A percentile compares a stretch with the other conserved stretches of the same genome.
These are phyloP conservation scores for Kodamaea laetipori DNA, from an alignment of 805 yeast genomes.

Conservation along the genomic window DNA sequence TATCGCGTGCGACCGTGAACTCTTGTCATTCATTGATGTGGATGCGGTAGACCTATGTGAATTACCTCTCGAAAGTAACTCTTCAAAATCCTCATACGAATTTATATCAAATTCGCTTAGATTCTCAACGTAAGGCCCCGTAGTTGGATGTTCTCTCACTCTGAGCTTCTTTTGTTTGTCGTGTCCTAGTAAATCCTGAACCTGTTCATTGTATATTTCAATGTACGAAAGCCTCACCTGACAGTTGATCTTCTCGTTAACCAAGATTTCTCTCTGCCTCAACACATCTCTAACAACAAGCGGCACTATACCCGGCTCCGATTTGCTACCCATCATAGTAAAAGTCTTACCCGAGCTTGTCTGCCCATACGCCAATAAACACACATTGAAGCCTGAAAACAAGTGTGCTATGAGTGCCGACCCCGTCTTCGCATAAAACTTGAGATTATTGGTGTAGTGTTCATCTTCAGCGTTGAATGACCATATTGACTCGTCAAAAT, in stretches of 20 bases:
- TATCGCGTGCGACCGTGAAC: conserved; percentile 83
- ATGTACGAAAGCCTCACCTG: conserved; percentile 57
- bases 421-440: conserved; percentile 58
- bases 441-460: conserved; percentile 48
- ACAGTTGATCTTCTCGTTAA: conserved; percentile 40
- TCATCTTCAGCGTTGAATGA: conserved; percentile 40
- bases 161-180: conserved; percentile 34
- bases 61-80: conserved; percentile 53
- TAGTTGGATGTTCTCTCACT: conserved; percentile 65
- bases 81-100: conserved; percentile 51
- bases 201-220: conserved; percentile 79
- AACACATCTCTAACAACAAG: conserved; percentile 56
- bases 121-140: conserved; percentile 74
- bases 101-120: conserved; percentile 54
- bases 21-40: conserved; percentile 69
- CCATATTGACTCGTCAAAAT: conserved; percentile 56
- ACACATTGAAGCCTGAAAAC: conserved; percentile 45
- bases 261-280: conserved; percentile 37
- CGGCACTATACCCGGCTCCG: conserved; percentile 40
- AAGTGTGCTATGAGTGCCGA: conserved; percentile 55
- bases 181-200: conserved; percentile 56
- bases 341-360: conserved; percentile 46
- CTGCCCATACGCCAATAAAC: conserved; percentile 46
- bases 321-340: conserved; percentile 45
- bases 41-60: conserved; percentile 64